Base-by-base conservation (phyloP, 352 stramenopile genomes). In the Paralagenidium karlingii region DNA sequence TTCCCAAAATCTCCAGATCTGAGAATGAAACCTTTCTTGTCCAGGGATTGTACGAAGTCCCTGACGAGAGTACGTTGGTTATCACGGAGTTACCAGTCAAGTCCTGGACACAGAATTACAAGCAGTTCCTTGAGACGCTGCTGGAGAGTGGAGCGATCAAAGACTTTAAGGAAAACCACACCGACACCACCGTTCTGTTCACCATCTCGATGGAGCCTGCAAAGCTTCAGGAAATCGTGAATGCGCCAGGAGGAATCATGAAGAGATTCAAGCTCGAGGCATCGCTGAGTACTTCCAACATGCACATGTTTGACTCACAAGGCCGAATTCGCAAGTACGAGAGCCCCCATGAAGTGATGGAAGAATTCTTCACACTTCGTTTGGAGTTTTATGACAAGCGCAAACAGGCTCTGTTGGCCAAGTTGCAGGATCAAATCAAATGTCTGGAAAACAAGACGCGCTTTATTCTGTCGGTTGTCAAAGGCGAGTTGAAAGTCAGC, bases 41-140 rank as follows among this genome's bases (percentile, higher is more conserved):
- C 5, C 82, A 89, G 53, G 82, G 83, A 7, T 18, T 73, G 20
- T 93, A 77, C 40, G 78, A 94, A 40, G 65, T 91, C 2, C 63
- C 46, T 3, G 77, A 94, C 38, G 77, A 93, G 5, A 90, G 60
- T 34, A 95, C 86, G 8, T 54, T 98, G n/a, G 60, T 89, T 26
- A 95, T 99, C 38, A 95, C 82, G 3, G 95, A 99, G 47, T 78
- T 99, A 24, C 95, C 95, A 2, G 69, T 99, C 3, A 93, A 96
- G 32, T 63, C 60, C 5, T 99, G 95, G 95, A 99, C 95, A 1
- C 85, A 96, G 45, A 65, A 82, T 18, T 99, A 98, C 70, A 99
- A 98, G 61, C 64, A 93, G 16, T 88, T 86, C 38, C 65, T 99
- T 28, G 68, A 97, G 29, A 77, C 69, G 12, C 69, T 98, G 45